phyloP scores from a whole-genome alignment of 2,329 filamentous ascomycete genomes.

The Penicillium nordicum region DNA sequence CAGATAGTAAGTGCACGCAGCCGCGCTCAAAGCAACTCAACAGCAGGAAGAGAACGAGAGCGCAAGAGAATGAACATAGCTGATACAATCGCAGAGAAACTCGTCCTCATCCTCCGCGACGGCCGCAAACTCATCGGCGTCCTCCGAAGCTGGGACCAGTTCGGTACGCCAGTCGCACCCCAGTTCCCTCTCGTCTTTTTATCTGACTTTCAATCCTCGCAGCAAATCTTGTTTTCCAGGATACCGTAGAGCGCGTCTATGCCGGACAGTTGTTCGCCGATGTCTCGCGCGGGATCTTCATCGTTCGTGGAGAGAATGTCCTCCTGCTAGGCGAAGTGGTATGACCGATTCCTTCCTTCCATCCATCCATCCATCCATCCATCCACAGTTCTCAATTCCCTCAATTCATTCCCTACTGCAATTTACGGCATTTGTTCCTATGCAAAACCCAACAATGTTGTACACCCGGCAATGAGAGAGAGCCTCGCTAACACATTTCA shows the following conservation, averaged over 20 bases:
- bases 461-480: neutral
- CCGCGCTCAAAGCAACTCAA: neutral
- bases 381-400: neutral
- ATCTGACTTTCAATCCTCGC: slow-evolving; percentile 10
- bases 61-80: neutral
- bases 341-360: slow-evolving; percentile 20
- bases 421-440: neutral
- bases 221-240: slow-evolving; percentile 95
- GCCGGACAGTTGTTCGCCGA: slow-evolving; percentile 74
- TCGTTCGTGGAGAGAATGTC: slow-evolving; percentile 96
- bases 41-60: neutral
- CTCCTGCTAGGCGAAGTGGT: slow-evolving; percentile 86
- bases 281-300: slow-evolving; percentile 78
- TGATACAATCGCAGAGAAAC: slow-evolving; percentile 68
- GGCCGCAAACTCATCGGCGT: slow-evolving; percentile 92
- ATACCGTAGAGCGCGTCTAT: slow-evolving; percentile 86
- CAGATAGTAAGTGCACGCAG: slow-evolving; percentile 73
- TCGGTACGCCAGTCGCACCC: slow-evolving; percentile 59
- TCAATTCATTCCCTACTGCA: neutral
- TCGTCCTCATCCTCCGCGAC: slow-evolving; percentile 86
- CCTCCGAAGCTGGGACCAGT: slow-evolving; percentile 94
- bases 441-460: neutral
- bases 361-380: too few relatives aligned
- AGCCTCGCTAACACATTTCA: neutral
- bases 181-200: neutral